Evolutionary conservation across 768 basidiomycete genomes (phyloP), one percentile per base, ranked within the genome.

Genomic region (Panaeolus cyanescens): DNA sequence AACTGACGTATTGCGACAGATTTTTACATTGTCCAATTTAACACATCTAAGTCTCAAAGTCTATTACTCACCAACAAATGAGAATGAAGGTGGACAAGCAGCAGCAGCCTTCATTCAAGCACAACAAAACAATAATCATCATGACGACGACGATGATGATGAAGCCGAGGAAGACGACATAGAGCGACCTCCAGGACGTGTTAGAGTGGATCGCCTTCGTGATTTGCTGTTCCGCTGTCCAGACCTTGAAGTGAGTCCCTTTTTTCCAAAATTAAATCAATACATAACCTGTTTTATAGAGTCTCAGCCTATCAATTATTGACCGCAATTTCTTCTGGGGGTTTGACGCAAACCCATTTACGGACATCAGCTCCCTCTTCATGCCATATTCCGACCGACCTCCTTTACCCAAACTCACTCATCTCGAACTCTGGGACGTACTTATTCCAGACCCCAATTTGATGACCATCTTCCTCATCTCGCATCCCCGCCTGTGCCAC

Each of bases 11-110:
- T 17, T 25, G 20, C 13, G 5, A 8, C 53, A 69, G 68, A 36
- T 69, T 15, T 65, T 67, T 50, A 67, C 66, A 5, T 39, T 69
- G 3, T 33, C 59, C 32, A 59, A 64, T 45, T 55, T 69, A 4
- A 64, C 61, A 5, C 58, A 63, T 34, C 20, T 69, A 12, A 60
- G 64, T 34, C 32, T 69, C 10, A 63, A 59, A 42, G 56, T 67
- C 19, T 62, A 59, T 31, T 50, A 67, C 32, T 53, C 59, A 2
- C 61, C 66, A 6, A 1, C 31, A 0, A 19, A 59, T 17, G 37
- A 39, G 15, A 32, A 45, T 15, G 58, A 59, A 30, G 58, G 39
- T 8, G 39, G 22, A 15, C 56, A 57, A 28, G 45, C 45, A 5
- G 45, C 45, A 30, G 45, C 45, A 3, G 45, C 45, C 9, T 50